A percentile compares a stretch with the other conserved stretches of the same genome.
Evolutionary conservation across 2,329 filamentous ascomycete species (phyloP).

Genomic region (Pestalotiopsis sp.): DNA sequence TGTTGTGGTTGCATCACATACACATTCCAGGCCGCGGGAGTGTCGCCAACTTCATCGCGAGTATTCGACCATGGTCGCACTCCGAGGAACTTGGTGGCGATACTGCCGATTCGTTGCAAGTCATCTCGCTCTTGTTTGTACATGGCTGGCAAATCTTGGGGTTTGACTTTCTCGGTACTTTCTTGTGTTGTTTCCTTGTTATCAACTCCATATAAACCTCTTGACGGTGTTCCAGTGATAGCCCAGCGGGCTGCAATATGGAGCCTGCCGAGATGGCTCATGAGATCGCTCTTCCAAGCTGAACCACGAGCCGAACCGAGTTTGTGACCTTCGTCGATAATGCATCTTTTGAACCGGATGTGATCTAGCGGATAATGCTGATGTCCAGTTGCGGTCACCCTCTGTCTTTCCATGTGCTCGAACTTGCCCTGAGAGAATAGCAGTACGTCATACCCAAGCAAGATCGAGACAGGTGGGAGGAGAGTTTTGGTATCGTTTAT

Average conservation of each 20-base stretch:
- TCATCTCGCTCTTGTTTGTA: slow-evolving; percentile 58
- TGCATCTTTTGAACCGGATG: slow-evolving; percentile 84
- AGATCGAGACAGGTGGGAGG: slow-evolving; percentile 59
- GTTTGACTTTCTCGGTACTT: not conserved
- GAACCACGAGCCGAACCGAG: slow-evolving; percentile 70
- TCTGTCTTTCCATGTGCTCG: slow-evolving; percentile 60
- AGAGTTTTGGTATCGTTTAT: slow-evolving; percentile 54
- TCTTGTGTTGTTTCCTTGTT: slow-evolving; percentile 15
- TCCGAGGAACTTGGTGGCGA: slow-evolving; percentile 73
- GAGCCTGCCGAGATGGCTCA: slow-evolving; percentile 55
- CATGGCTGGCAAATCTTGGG: slow-evolving; percentile 14
- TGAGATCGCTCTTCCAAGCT: slow-evolving; percentile 58
- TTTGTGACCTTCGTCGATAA: slow-evolving; percentile 90
- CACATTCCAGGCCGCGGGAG: slow-evolving; percentile 68
- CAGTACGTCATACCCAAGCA: slow-evolving; percentile 74
- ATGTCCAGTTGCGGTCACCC: slow-evolving; percentile 37
- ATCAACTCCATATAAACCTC: slow-evolving; percentile 78
- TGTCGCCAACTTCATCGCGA: slow-evolving; percentile 54
- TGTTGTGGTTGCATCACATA: slow-evolving; percentile 68
- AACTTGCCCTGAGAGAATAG: slow-evolving; percentile 77
- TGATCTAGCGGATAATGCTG: slow-evolving; percentile 63
- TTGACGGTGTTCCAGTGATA: slow-evolving; percentile 87
- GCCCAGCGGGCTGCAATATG: slow-evolving; percentile 79
- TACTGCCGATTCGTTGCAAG: slow-evolving; percentile 66
- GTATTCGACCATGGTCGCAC: slow-evolving; percentile 79